These are phyloP conservation scores for Leucosporidium yakuticum DNA, from an alignment of 768 basidiomycete species.

Conservation along the genomic window DNA sequence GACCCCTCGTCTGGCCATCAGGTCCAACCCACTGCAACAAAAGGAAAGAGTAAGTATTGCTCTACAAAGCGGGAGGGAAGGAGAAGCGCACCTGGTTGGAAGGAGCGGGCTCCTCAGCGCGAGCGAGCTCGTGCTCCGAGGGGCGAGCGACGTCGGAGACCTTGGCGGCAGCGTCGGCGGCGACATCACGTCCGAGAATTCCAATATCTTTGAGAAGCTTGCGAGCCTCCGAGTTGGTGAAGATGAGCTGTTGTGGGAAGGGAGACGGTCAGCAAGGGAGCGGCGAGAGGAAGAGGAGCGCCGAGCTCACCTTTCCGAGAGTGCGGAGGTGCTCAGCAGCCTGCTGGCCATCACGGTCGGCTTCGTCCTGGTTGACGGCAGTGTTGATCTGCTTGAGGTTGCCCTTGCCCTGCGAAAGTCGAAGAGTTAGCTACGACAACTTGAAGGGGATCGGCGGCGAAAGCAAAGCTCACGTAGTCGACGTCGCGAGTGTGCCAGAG, in stretches of 20 bases:
- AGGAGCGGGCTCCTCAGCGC: constrained; percentile 64
- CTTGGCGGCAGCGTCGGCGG: constrained; percentile 57
- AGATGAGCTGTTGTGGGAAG: constrained; percentile 54
- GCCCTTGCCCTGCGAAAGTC: not conserved
- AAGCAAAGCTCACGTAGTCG: constrained; percentile 43
- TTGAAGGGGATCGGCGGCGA: constrained; percentile 5
- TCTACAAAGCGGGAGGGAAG: constrained; percentile 36
- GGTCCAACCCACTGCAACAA: constrained; percentile 47
- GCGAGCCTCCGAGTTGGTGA: constrained; percentile 66
- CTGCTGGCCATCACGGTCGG: constrained; percentile 55
- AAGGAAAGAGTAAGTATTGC: not conserved
- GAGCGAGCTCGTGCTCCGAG: constrained; percentile 54
- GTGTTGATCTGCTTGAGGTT: constrained; percentile 48
- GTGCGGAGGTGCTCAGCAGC: constrained; percentile 82
- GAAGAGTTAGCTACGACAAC: not conserved
- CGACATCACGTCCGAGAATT: constrained; percentile 42
- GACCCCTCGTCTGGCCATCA: constrained; percentile 46
- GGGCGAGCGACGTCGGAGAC: constrained; percentile 67
- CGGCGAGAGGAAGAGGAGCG: too few relatives aligned
- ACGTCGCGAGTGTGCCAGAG: constrained; percentile 58
- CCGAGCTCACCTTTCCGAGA: constrained; percentile 46
- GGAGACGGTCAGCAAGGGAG: constrained; percentile 39
- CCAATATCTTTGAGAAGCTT: constrained; percentile 44
- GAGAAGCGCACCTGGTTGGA: constrained; percentile 48
- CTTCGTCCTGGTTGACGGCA: constrained; percentile 50